Evolutionary conservation across 345 rosid species (phyloP), one percentile per base, ranked within the genome.

Genomic region (Aquilaria malaccensis): DNA sequence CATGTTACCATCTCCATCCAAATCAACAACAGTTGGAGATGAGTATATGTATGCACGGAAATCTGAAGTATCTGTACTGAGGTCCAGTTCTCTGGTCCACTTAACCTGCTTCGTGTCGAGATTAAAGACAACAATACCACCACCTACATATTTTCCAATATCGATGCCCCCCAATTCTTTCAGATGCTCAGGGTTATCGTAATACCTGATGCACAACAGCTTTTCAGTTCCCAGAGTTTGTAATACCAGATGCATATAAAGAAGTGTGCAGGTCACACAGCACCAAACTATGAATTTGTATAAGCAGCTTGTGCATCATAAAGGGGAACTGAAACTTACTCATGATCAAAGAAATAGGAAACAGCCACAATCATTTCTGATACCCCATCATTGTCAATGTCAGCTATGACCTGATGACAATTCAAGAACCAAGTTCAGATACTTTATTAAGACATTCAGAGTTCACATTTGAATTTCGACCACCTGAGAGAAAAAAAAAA

Each of bases 51-150:
- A 89, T 43, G 99, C 96, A 41, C 90, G 90, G 70, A 71, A 91
- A 43, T 79, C 80, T 61, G 83, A 66, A 57, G 75, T 67, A 70
- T 85, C 96, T 45, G 85, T 89, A 75, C 98, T 95, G 70, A 85
- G 54, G 80, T 95, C 99, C 62, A 95, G 90, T 12, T 83, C 85
- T 60, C 66, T 78, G 56, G 74, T 69, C 99, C 99, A 95, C 68
- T 95, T 95, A 71, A 95, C 91, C 86, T 91, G 99, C 83, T 88
- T 95, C 41, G 98, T 91, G 47, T 88, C 98, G 70, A 95, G 97
- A 80, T 91, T 83, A 78, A 91, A 95, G 66, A 87, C 99, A 61
- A 91, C 96, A 61, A 95, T 77, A 45, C 90, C 81, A 71, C 91
- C 83, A 65, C 96, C 98, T 59, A 95, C 82, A 69, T 91, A 95